These are phyloP conservation scores for Solanum etuberosum DNA, from an alignment of 257 asterid genomes.

Conservation along the genomic window DNA sequence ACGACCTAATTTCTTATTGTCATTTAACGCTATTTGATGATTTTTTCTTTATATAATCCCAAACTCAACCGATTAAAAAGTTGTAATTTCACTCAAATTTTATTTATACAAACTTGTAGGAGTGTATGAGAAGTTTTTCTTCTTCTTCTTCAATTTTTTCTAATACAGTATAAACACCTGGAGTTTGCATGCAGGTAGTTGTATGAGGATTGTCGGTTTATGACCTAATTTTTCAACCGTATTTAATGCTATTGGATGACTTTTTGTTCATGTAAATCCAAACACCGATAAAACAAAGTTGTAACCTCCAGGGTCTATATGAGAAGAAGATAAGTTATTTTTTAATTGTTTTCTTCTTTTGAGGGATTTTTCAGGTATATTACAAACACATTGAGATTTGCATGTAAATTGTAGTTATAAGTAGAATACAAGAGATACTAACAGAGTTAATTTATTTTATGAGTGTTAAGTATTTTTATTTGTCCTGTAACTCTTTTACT, in stretches of 20 bases:
- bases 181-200: not conserved
- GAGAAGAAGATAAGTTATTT: not conserved
- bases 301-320: not conserved
- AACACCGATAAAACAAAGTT: not conserved
- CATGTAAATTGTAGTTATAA: not conserved
- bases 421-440: not conserved
- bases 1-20: not conserved
- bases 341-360: not conserved
- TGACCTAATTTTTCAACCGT: not conserved
- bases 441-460: not conserved
- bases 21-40: not conserved
- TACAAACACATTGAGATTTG: not conserved
- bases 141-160: no score
- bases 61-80: no score
- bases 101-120: not conserved
- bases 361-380: fast-evolving
- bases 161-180: not conserved
- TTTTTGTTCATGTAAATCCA: not conserved
- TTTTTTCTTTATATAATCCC: not conserved
- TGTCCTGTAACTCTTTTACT: not conserved
- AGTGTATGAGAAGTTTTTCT: not conserved
- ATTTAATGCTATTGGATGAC: not conserved
- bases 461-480: not conserved
- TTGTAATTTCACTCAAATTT: not conserved
- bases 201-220: not conserved